These are phyloP conservation scores for Castanea mollissima DNA, from an alignment of 306 rosid genomes.

Conservation along the genomic window DNA sequence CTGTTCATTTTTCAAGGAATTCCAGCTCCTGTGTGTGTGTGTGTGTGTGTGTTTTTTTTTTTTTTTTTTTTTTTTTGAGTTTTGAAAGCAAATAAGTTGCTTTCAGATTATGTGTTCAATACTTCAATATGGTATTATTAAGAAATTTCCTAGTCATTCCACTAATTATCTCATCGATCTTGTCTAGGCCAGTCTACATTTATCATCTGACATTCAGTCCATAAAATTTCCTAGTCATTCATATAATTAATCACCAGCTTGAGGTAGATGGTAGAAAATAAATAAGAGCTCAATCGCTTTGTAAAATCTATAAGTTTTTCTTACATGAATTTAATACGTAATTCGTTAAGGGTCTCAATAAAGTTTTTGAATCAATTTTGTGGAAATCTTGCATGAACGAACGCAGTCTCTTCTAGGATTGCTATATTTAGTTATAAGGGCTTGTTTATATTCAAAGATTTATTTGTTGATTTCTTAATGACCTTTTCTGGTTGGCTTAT, in stretches of 20 bases:
- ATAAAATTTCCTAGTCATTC: background rate
- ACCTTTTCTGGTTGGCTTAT: slow-evolving; percentile 12
- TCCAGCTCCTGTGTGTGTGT: slow-evolving; percentile 23
- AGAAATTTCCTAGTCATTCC: background rate
- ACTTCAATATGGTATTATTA: background rate
- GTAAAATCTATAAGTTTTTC: background rate
- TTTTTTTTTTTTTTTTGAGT: background rate
- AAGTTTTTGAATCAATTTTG: background rate
- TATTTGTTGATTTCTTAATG: background rate
- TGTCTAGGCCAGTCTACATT: background rate
- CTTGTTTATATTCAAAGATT: background rate
- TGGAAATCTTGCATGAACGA: no score
- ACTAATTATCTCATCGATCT: background rate
- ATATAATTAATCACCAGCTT: background rate
- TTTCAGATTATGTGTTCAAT: background rate
- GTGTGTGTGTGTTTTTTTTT: no score
- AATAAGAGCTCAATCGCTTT: background rate
- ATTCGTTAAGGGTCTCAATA: background rate
- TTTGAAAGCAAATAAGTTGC: background rate
- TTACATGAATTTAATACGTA: background rate
- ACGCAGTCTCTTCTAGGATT: accelerated
- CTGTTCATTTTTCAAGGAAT: slow-evolving; percentile 41
- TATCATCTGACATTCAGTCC: background rate
- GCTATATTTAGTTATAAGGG: background rate
- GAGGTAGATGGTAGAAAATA: background rate